Evolutionary conservation across 176 grass and related monocot species (phyloP).

Genomic region (Bonia amplexicaulis): DNA sequence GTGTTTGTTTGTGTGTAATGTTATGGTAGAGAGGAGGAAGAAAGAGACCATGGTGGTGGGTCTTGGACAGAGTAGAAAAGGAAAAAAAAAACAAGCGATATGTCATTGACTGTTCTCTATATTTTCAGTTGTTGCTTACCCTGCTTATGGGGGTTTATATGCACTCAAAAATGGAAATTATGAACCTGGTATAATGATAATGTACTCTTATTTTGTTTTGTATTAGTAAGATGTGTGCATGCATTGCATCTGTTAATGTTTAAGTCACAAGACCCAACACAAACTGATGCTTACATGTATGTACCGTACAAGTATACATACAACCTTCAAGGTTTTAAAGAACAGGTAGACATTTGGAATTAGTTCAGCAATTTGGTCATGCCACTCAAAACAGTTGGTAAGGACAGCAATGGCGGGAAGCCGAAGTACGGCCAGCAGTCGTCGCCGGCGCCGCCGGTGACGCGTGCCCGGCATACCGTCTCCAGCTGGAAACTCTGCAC

Average conservation of each 20-base stretch:
- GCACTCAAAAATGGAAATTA: not conserved
- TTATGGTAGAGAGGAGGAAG: not conserved
- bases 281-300: not conserved
- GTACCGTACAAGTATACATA: not conserved
- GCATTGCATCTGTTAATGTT: not conserved
- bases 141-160: slow-evolving; percentile 12
- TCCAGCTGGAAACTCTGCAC: slow-evolving; percentile 25
- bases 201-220: not conserved
- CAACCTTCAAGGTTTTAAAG: not conserved
- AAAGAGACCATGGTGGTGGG: not conserved
- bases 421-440: slow-evolving; percentile 35
- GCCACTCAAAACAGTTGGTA: slow-evolving; percentile 30
- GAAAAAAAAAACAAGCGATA: not conserved
- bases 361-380: not conserved
- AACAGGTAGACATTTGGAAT: not conserved
- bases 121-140: not conserved
- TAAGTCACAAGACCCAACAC: not conserved
- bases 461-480: slow-evolving; percentile 11
- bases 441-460: slow-evolving; percentile 1
- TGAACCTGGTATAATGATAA: not conserved
- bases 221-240: slow-evolving; percentile 2
- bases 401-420: slow-evolving; percentile 33
- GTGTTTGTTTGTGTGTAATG: slow-evolving; percentile 1
- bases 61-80: not conserved
- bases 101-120: not conserved